Base-by-base conservation (phyloP, 1,284 basidiomycete species). In the Laetiporus sulphureus region DNA sequence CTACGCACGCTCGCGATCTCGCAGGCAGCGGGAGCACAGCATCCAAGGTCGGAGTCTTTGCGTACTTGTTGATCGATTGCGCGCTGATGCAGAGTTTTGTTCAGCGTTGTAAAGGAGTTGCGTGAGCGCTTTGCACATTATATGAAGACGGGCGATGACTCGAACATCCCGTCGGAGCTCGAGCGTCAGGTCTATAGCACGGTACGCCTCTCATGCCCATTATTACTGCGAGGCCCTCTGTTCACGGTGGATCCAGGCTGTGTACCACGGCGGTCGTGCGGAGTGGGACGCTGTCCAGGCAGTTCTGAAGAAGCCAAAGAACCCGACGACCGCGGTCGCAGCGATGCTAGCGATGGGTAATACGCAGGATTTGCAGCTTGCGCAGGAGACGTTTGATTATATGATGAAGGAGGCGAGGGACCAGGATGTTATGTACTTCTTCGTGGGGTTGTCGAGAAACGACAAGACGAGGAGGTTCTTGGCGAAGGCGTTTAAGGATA, bases 1-100 rank as follows among this genome's bases (percentile, higher is more conserved):
- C 68, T 97, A 40, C 79, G 95, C 31, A 86, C 89, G 7, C 69
- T 77, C n/a, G 89, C 86, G 1, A 81, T 97, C 48, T 67, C 66
- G 12, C 73, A 79, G 22, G 79, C 83, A 15, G 80, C 82, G n/a
- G 57, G 55, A 11, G 79, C 79, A 8, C 72, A 72, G 19, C 85
- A 91, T 50, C 57, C 72, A 44, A 67, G 63, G 77, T 83, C 46
- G 42, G 36, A 19, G 11, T 8, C 32, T 10, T 7, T 2, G 27
- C 25, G 25, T 22, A 4, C 13, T 19, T 6, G 12, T 4, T 10
- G 6, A 10, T 15, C 27, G 27, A 10, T 5, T 21, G 24, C 10
- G 21, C 15, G n/a, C n/a, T 36, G 5, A 44, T 32, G 13, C 12
- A 21, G 5, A 15, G 16, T 20, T 4, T 19, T 25, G 31, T 13